phyloP scores from a whole-genome alignment of 2,329 filamentous ascomycete genomes.

The Neonectria sp. region DNA sequence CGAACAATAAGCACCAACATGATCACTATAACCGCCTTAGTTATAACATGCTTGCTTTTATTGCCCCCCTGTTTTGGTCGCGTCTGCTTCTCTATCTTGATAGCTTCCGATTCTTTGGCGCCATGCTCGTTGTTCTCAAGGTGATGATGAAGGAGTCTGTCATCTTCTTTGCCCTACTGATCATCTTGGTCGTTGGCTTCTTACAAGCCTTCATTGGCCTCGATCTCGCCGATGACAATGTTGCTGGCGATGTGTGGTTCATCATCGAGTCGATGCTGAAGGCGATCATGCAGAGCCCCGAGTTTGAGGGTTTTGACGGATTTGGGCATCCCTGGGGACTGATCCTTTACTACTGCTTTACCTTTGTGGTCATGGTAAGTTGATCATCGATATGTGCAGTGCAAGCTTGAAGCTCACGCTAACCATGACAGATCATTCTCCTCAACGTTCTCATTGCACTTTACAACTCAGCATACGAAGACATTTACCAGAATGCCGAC shows the following conservation, averaged over 20 bases:
- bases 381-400: not conserved
- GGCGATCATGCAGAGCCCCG: conserved; percentile 90
- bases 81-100: conserved; percentile 94
- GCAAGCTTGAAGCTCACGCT: not conserved
- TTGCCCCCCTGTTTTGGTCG: conserved; percentile 97
- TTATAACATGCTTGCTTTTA: conserved; percentile 95
- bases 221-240: conserved; percentile 83
- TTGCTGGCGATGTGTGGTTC: conserved; percentile 78
- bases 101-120: conserved; percentile 94
- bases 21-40: conserved; percentile 81
- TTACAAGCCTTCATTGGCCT: conserved; percentile 95
- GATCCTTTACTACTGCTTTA: conserved; percentile 97
- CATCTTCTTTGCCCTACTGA: conserved; percentile 94
- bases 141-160: conserved; percentile 95
- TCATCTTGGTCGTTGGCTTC: conserved; percentile 88
- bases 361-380: conserved; percentile 93
- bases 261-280: conserved; percentile 89
- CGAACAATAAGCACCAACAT: conserved; percentile 61
- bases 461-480: conserved; percentile 96
- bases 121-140: conserved; percentile 97
- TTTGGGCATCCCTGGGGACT: conserved; percentile 95
- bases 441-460: conserved; percentile 97
- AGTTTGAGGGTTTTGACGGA: conserved; percentile 89
- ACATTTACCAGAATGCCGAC: conserved; percentile 92
- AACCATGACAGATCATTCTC: conserved; percentile 70